Percentiles rank a stretch among this genome's conserved stretches.
phyloP scores from a whole-genome alignment of 768 basidiomycete species.

The Suillus sp. region DNA sequence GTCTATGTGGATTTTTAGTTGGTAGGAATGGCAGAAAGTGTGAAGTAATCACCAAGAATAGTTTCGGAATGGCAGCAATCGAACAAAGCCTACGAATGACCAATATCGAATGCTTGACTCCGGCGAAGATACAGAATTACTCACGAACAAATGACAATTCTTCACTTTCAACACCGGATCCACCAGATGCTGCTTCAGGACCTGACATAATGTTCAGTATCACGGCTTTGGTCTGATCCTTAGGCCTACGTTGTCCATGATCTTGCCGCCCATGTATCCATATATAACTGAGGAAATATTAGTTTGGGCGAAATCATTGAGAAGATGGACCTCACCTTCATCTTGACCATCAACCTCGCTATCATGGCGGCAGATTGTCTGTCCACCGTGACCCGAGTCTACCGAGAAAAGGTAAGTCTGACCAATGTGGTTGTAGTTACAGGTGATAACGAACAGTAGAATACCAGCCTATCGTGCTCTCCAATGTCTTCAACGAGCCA shows the following conservation, averaged over 20 bases:
- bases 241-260: constrained; percentile 26
- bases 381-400: constrained; percentile 28
- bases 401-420: neutral
- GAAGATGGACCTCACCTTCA: constrained; percentile 41
- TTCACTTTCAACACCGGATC: constrained; percentile 22
- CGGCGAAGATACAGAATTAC: neutral
- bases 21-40: neutral
- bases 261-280: constrained; percentile 18
- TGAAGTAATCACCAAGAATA: constrained; percentile 23
- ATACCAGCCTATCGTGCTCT: constrained; percentile 51
- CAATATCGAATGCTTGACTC: neutral
- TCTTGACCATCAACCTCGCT: constrained; percentile 52
- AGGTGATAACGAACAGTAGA: constrained; percentile 48
- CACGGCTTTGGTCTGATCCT: neutral
- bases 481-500: constrained; percentile 43
- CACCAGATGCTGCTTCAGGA: constrained; percentile 24
- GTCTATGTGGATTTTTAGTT: constrained; percentile 16
- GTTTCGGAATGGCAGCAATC: constrained; percentile 35
- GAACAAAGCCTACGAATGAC: constrained; percentile 23
- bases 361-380: constrained; percentile 26
- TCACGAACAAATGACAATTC: constrained; percentile 5
- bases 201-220: constrained; percentile 14
- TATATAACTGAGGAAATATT: neutral
- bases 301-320: neutral
- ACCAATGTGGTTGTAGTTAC: too few relatives aligned